phyloP scores from a whole-genome alignment of 805 yeast species.

The Kregervanrija fluxuum region DNA sequence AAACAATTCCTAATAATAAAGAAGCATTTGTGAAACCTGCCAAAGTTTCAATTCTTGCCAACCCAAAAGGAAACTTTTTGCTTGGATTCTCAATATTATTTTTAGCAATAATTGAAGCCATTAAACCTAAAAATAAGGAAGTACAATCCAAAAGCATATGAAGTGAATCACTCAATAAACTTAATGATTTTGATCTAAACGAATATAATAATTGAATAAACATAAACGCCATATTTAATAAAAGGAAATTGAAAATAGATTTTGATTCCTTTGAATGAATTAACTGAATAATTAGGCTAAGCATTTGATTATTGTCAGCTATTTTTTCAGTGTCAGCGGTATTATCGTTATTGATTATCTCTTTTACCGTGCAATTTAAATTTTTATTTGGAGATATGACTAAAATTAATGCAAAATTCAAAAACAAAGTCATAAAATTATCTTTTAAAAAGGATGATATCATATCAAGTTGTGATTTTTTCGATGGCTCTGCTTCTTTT shows the following conservation, averaged over 20 bases:
- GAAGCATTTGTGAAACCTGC: conserved; percentile 97
- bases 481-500: conserved; percentile 6
- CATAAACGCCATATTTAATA: conserved; percentile 89
- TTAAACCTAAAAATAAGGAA: conserved; percentile 79
- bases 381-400: conserved; percentile 11
- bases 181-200: conserved; percentile 85
- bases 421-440: conserved; percentile 7
- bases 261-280: conserved; percentile 61
- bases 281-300: conserved; percentile 26
- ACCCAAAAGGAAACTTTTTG: conserved; percentile 70
- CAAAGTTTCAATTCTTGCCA: conserved; percentile 77
- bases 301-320: conserved; percentile 3
- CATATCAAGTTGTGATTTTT: conserved; percentile 2
- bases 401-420: conserved; percentile 10
- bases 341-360: background rate
- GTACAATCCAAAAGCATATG: conserved; percentile 97
- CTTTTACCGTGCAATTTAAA: background rate
- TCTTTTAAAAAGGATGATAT: conserved; percentile 5
- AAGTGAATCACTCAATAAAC: conserved; percentile 84
- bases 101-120: conserved; percentile 58
- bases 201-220: conserved; percentile 88
- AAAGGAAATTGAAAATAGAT: conserved; percentile 79
- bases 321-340: background rate
- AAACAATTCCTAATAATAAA: conserved; percentile 77
- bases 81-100: conserved; percentile 21